Evolutionary conservation across 257 asterid species (phyloP).

Genomic region (Anisodus acutangulus): DNA sequence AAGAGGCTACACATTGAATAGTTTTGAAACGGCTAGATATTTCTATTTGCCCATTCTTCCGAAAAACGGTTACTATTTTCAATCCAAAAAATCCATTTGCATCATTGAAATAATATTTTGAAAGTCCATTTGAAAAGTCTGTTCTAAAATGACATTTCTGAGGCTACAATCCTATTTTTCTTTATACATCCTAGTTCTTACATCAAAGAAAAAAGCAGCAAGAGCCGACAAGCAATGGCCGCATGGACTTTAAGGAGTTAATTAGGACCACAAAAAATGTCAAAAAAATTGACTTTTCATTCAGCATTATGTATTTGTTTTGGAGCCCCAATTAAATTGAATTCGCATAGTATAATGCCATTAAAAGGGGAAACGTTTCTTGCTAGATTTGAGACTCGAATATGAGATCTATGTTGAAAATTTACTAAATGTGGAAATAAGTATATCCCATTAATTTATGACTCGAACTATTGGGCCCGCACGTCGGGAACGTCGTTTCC

Average conservation of each 20-base stretch:
- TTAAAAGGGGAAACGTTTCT: no score
- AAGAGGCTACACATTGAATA: no score
- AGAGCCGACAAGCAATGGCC: not conserved
- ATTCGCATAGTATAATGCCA: not conserved
- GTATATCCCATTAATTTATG: no score
- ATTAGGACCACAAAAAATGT: not conserved
- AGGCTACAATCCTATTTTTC: not conserved
- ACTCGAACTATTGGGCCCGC: no score
- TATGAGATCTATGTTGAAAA: no score
- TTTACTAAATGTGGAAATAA: no score
- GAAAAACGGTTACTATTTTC: no score
- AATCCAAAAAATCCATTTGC: not conserved
- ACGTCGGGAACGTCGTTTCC: no score
- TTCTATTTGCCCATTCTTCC: no score
- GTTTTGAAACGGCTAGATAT: no score
- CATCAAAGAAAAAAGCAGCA: not conserved
- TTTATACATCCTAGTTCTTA: not conserved
- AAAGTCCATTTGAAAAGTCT: not conserved
- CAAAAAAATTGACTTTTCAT: no score
- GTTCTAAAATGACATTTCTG: not conserved
- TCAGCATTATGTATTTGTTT: not conserved
- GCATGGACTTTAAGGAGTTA: not conserved
- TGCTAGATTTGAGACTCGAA: no score
- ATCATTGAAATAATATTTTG: not conserved
- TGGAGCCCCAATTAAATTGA: rapidly evolving